phyloP scores from a whole-genome alignment of 164 flowering plant species.

The Euptelea pleiosperma region DNA sequence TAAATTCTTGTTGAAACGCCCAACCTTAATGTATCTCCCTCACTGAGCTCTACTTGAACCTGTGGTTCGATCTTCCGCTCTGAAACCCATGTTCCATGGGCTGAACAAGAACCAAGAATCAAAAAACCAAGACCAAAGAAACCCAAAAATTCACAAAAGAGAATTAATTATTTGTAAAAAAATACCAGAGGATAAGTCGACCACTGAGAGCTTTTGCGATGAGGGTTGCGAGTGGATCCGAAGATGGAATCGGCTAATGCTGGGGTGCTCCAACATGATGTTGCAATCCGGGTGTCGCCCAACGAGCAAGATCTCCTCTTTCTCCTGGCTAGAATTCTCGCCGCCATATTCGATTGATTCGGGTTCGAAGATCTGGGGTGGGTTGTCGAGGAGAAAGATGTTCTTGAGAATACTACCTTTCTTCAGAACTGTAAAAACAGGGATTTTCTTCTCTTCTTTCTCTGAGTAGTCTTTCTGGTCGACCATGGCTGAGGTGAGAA shows the following conservation, averaged over 20 bases:
- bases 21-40: slow-evolving; percentile 66
- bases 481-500: slow-evolving; percentile 28
- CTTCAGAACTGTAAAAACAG: slow-evolving; percentile 78
- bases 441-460: slow-evolving; percentile 44
- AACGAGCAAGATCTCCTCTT: slow-evolving; percentile 46
- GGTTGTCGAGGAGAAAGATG: slow-evolving; percentile 61
- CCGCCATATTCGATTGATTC: background rate
- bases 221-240: slow-evolving; percentile 51
- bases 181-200: slow-evolving; percentile 78
- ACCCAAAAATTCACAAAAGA: background rate
- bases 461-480: slow-evolving; percentile 6
- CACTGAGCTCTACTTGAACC: slow-evolving; percentile 46
- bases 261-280: slow-evolving; percentile 79
- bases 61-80: slow-evolving; percentile 62
- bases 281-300: slow-evolving; percentile 94
- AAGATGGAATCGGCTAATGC: slow-evolving; percentile 93
- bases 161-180: background rate
- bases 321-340: slow-evolving; percentile 17
- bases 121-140: slow-evolving; percentile 1
- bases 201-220: slow-evolving; percentile 43
- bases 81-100: slow-evolving; percentile 89
- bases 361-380: slow-evolving; percentile 19
- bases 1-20: slow-evolving; percentile 84
- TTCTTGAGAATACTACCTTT: slow-evolving; percentile 78
- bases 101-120: slow-evolving; percentile 27